Evolutionary conservation across 257 asterid genomes (phyloP), one percentile per base, ranked within the genome.

Genomic region (Solanum dulcamara): DNA sequence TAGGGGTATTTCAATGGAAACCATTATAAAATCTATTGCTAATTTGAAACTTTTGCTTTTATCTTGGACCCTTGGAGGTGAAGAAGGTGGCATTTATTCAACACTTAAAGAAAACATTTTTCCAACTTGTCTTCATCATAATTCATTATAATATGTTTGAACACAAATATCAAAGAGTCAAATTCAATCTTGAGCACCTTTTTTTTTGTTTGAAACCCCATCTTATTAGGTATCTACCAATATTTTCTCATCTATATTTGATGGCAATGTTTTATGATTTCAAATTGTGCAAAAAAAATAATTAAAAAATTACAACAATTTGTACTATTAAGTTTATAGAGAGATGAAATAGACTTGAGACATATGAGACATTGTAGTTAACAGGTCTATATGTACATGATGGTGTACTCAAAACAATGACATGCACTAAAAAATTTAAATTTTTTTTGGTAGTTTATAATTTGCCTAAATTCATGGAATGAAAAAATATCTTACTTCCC

Each of bases 121-220:
- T 64, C 40, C 51, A 26, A 81, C 32, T 71, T 80, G 81, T 86
- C 42, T 48, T 50, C 24, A 80, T 50, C 83, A 81, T 33, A 35
- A 70, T 77, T 88, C 89, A 88, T 89, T 82, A 89, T 89, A 85
- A 60, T 83, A 79, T 15, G 85, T 87, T 89, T 89, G 88, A 87
- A 87, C 87, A 81, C 85, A 87, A 64, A 83, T 87, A 82, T 86
- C 86, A 66, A 70, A 84, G 70, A 87, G 91, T 89, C 89, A 89
- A 89, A 83, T 79, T n/a, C 60, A 59, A 68, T 59, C 84, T 85
- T 87, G 87, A 87, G 86, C 70, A 62, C 88, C 88, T 10, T 79
- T 79, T 75, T 32, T 20, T 40, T 6, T 30, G n/a, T 32, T 79
- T 48, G 44, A 48, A 30, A 48, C 83, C 83, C 64, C 83, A 79